Evolutionary conservation across 169 alveolate genomes (phyloP).

Genomic region (Cryptosporidium sp.): DNA sequence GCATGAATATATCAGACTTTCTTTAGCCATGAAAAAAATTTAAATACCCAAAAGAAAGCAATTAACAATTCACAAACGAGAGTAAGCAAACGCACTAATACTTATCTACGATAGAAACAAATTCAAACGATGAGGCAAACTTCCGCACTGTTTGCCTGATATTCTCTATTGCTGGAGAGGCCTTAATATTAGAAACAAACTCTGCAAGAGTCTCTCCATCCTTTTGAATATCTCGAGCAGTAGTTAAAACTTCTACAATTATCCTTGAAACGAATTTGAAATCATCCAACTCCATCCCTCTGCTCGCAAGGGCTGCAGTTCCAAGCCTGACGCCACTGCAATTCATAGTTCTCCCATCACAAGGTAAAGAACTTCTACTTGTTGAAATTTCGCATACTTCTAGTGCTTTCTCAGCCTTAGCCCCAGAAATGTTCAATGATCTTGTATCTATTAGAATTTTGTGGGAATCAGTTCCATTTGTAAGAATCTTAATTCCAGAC

Average conservation of each 20-base stretch:
- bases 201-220: constrained; percentile 62
- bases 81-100: background rate
- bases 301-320: constrained; percentile 86
- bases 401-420: constrained; percentile 82
- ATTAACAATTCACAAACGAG: background rate
- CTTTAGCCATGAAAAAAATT: background rate
- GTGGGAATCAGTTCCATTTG: constrained; percentile 88
- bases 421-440: constrained; percentile 78
- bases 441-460: constrained; percentile 78
- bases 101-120: background rate
- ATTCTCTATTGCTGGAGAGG: constrained; percentile 5
- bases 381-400: constrained; percentile 81
- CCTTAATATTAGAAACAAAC: constrained; percentile 5
- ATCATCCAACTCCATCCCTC: constrained; percentile 83
- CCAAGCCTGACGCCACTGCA: constrained; percentile 88
- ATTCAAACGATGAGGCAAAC: constrained; percentile 39
- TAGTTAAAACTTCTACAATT: constrained; percentile 71
- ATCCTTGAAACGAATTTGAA: constrained; percentile 81
- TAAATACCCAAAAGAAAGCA: background rate
- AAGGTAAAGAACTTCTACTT: constrained; percentile 87
- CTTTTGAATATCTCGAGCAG: constrained; percentile 77
- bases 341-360: constrained; percentile 84
- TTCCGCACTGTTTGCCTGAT: constrained; percentile 14
- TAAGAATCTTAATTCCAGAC: constrained; percentile 76
- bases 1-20: constrained; percentile 29